These are phyloP conservation scores for Psidium friedrichsthalianum DNA, from an alignment of 345 rosid genomes.

Conservation along the genomic window DNA sequence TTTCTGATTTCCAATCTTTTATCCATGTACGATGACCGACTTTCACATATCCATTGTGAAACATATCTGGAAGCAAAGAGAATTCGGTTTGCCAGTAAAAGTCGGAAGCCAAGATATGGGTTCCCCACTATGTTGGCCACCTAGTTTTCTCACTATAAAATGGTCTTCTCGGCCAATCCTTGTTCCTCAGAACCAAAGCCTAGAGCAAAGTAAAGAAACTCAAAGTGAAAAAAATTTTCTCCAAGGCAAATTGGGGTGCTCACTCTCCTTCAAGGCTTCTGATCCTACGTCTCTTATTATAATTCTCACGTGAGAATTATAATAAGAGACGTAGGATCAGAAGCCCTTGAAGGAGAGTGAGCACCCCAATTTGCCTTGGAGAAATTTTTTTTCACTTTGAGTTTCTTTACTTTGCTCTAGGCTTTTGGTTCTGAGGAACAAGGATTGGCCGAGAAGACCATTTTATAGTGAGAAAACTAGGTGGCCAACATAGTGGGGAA, in stretches of 20 bases:
- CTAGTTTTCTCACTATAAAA: not conserved
- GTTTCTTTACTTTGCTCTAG: not conserved
- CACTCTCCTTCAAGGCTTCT: slow-evolving; percentile 28
- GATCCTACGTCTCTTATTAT: not conserved
- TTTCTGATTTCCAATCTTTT: not conserved
- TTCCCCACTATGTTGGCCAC: not conserved
- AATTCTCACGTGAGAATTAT: not conserved
- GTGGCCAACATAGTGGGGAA: not conserved
- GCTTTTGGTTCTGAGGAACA: not conserved
- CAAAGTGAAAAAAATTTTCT: not conserved
- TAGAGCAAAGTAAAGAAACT: not conserved
- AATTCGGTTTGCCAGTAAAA: not conserved
- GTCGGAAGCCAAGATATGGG: not conserved
- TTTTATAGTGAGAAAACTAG: not conserved
- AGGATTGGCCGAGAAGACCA: not conserved
- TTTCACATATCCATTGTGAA: not conserved
- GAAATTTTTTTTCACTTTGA: not conserved
- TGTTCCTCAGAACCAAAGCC: not conserved
- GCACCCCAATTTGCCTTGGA: slow-evolving; percentile 13
- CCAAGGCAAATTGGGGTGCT: slow-evolving; percentile 14
- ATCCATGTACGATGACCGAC: not conserved
- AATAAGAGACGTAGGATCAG: not conserved
- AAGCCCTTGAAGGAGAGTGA: slow-evolving; percentile 28
- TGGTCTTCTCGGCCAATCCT: not conserved
- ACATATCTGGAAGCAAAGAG: not conserved